phyloP scores from a whole-genome alignment of 495 filamentous ascomycete genomes.

The Aspergillus coremiiformis region DNA sequence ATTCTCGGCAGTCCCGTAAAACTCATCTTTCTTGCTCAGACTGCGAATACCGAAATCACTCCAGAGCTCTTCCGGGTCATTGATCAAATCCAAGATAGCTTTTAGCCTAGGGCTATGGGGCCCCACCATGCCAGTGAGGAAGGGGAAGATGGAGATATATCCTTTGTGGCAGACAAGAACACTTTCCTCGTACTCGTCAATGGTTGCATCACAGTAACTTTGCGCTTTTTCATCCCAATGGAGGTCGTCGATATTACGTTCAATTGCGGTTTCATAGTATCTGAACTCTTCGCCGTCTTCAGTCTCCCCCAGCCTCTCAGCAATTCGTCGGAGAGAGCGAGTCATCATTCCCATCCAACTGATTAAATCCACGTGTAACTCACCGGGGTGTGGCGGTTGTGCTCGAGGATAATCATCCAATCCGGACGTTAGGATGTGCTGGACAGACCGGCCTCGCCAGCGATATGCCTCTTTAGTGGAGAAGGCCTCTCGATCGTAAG shows the following conservation, averaged over 20 bases:
- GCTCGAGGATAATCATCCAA: slow-evolving; percentile 93
- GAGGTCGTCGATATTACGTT: slow-evolving; percentile 83
- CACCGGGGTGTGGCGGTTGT: slow-evolving; percentile 94
- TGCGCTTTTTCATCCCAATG: slow-evolving; percentile 78
- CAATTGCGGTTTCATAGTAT: slow-evolving; percentile 70
- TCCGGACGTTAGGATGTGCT: slow-evolving; percentile 86
- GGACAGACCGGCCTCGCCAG: slow-evolving; percentile 84
- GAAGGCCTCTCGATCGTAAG: slow-evolving; percentile 81
- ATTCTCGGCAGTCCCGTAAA: slow-evolving; percentile 87
- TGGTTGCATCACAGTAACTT: slow-evolving; percentile 89
- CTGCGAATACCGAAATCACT: slow-evolving; percentile 78
- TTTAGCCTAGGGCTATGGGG: slow-evolving; percentile 66
- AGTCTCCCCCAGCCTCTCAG: slow-evolving; percentile 56
- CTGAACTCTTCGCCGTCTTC: slow-evolving; percentile 69
- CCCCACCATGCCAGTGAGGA: slow-evolving; percentile 71
- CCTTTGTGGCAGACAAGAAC: slow-evolving; percentile 90
- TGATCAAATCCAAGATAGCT: slow-evolving; percentile 66
- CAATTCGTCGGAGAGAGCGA: slow-evolving; percentile 69
- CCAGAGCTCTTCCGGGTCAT: slow-evolving; percentile 79
- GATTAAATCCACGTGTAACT: slow-evolving; percentile 91
- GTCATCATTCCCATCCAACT: slow-evolving; percentile 97
- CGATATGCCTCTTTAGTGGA: slow-evolving; percentile 86
- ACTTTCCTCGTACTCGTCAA: slow-evolving; percentile 92
- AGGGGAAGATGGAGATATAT: slow-evolving; percentile 91
- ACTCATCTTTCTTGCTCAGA: slow-evolving; percentile 72